Percentiles rank a stretch among this genome's conserved stretches.
phyloP scores from a whole-genome alignment of 371 early-diverging fungal genomes.

The Funneliformis caledonium region DNA sequence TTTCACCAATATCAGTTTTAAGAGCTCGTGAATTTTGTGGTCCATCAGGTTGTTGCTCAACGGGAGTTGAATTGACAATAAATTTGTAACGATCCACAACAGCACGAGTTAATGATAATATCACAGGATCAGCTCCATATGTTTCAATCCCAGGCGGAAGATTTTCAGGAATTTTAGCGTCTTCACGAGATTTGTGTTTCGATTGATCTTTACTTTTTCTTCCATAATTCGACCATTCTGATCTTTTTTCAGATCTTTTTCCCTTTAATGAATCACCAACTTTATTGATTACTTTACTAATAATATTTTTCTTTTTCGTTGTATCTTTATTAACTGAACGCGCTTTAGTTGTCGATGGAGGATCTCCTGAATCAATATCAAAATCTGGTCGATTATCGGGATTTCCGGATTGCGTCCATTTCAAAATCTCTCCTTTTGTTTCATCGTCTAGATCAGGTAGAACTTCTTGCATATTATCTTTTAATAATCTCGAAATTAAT shows the following conservation, averaged over 20 bases:
- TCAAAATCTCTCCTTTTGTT: slow-evolving; percentile 39
- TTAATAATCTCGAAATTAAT: slow-evolving; percentile 61
- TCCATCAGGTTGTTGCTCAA: neutral
- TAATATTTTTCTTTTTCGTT: neutral
- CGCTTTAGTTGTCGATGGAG: neutral
- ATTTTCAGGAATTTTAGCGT: slow-evolving; percentile 41
- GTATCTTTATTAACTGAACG: neutral
- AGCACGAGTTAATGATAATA: slow-evolving; percentile 52
- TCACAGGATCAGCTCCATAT: slow-evolving; percentile 43
- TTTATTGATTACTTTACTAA: slow-evolving; percentile 22
- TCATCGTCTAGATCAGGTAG: slow-evolving; percentile 44
- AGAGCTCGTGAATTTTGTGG: slow-evolving; percentile 15
- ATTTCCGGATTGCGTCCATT: slow-evolving; percentile 43
- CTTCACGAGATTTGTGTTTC: slow-evolving; percentile 34
- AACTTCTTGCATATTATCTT: slow-evolving; percentile 43
- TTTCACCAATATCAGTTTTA: slow-evolving; percentile 38
- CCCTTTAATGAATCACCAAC: neutral
- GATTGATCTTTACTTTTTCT: neutral
- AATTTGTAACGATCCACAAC: slow-evolving; percentile 59
- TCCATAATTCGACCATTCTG: neutral
- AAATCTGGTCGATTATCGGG: slow-evolving; percentile 42
- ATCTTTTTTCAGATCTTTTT: neutral
- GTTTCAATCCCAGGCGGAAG: slow-evolving; percentile 46
- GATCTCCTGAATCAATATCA: slow-evolving; percentile 36
- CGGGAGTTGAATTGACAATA: slow-evolving; percentile 46